A percentile compares a stretch with the other conserved stretches of the same genome.
phyloP scores from a whole-genome alignment of 768 basidiomycete species.

The Pulveroboletus sp. region DNA sequence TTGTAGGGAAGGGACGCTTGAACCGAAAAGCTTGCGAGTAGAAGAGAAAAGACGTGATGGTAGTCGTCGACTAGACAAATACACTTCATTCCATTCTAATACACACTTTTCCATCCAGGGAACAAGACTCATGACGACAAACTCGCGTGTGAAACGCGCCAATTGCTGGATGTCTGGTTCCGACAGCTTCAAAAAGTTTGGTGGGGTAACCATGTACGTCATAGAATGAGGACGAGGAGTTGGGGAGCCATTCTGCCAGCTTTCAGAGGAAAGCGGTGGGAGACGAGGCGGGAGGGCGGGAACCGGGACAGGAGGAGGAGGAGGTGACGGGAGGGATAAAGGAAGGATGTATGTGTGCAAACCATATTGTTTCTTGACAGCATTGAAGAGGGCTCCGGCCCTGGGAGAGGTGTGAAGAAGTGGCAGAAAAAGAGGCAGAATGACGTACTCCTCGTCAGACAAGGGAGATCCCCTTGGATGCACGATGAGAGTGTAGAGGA shows the following conservation, averaged over 20 bases:
- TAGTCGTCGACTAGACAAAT: conserved; percentile 70
- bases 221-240: background rate
- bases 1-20: conserved; percentile 47
- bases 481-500: conserved; percentile 73
- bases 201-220: background rate
- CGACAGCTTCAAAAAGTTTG: conserved; percentile 45
- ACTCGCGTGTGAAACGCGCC: conserved; percentile 78
- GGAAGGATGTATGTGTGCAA: conserved; percentile 69
- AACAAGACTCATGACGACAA: conserved; percentile 81
- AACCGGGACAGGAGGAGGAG: conserved; percentile 63
- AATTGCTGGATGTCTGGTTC: conserved; percentile 73
- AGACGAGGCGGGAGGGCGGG: conserved; percentile 64
- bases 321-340: conserved; percentile 55
- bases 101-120: conserved; percentile 98
- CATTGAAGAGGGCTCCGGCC: conserved; percentile 75
- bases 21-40: conserved; percentile 77
- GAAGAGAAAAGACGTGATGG: conserved; percentile 84
- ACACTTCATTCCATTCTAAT: conserved; percentile 90
- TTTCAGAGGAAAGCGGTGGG: conserved; percentile 40
- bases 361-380: conserved; percentile 83
- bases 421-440: conserved; percentile 1
- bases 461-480: conserved; percentile 67
- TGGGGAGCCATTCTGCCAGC: conserved; percentile 18
- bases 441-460: conserved; percentile 73
- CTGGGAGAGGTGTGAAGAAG: conserved; percentile 35